Conservation (phyloP, 2,329 filamentous ascomycete species). For the Grosmannia penicillata region DNA sequence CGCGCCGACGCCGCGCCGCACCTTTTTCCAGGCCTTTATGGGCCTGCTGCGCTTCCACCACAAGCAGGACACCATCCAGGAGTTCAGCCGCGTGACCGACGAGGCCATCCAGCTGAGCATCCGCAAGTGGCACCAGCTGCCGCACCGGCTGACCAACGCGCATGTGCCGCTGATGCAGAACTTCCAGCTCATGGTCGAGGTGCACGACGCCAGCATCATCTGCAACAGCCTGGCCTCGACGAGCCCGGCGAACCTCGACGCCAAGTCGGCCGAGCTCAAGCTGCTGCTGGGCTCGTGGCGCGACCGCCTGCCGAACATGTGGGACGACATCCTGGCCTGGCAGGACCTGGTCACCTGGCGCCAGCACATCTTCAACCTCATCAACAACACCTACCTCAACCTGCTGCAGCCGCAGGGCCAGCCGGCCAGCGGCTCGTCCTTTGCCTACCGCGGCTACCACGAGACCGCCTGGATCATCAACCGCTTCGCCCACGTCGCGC, state of each 20-base stretch:
- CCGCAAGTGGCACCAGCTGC: conserved; percentile 97
- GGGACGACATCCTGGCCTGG: conserved; percentile 99
- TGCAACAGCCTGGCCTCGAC: conserved; percentile 81
- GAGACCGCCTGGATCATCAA: conserved; percentile 99
- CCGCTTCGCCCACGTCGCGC: conserved; percentile 89
- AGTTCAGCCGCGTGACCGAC: conserved; percentile 84
- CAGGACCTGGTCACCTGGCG: conserved; percentile 99
- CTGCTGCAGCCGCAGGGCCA: conserved; percentile 68
- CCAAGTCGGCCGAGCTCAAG: conserved; percentile 92
- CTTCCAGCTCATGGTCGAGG: conserved; percentile 93
- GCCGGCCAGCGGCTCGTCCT: conserved; percentile 79
- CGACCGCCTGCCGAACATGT: conserved; percentile 88
- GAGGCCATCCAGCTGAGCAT: conserved; percentile 96
- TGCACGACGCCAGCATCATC: conserved; percentile 95
- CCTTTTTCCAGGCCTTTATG: conserved; percentile 99
- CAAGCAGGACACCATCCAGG: conserved; percentile 63
- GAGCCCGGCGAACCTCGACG: conserved; percentile 71
- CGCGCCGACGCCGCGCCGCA: conserved; percentile 79
- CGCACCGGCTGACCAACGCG: conserved; percentile 80
- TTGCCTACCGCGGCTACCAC: conserved; percentile 92
- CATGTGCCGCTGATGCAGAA: conserved; percentile 92
- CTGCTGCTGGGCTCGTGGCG: conserved; percentile 88
- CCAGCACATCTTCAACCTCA: conserved; percentile 95
- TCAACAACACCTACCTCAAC: conserved; percentile 84
- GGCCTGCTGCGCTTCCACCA: conserved; percentile 86